These are phyloP conservation scores for Escallonia rubra DNA, from an alignment of 129 eudicot species.

Conservation along the genomic window DNA sequence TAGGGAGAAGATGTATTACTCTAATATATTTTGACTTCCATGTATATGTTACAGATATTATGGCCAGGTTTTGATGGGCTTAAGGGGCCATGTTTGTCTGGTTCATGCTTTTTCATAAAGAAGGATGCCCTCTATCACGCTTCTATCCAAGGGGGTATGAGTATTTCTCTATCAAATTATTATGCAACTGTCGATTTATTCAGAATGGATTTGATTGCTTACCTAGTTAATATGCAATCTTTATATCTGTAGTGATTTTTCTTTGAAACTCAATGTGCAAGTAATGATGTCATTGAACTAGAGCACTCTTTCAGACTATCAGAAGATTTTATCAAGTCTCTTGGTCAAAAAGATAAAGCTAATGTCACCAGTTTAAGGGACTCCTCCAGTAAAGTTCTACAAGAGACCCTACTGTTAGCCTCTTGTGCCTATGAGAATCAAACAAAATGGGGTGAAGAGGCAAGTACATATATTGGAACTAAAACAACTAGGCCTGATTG, in stretches of 20 bases:
- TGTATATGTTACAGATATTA: slow-evolving; percentile 16
- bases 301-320: slow-evolving; percentile 30
- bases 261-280: slow-evolving; percentile 1
- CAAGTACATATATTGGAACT: slow-evolving; percentile 1
- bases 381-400: slow-evolving; percentile 10
- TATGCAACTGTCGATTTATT: too few species aligned
- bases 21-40: background rate
- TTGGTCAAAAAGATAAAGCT: slow-evolving; percentile 4
- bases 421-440: slow-evolving; percentile 32
- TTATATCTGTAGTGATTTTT: too few species aligned
- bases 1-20: too few species aligned
- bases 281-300: slow-evolving; percentile 11
- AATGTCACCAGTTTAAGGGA: background rate
- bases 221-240: too few species aligned
- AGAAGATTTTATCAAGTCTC: slow-evolving; percentile 37
- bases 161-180: background rate
- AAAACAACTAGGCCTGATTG: too few species aligned
- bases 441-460: slow-evolving; percentile 56
- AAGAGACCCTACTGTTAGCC: slow-evolving; percentile 29
- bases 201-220: too few species aligned
- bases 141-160: slow-evolving; percentile 17
- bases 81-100: slow-evolving; percentile 39
- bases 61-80: slow-evolving; percentile 48
- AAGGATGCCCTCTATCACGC: slow-evolving; percentile 35
- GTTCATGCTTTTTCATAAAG: slow-evolving; percentile 43